A percentile compares a stretch with the other conserved stretches of the same genome.
These are phyloP conservation scores for Oehlia diaphana DNA, from an alignment of 192 early-diverging fungal genomes.

Conservation along the genomic window DNA sequence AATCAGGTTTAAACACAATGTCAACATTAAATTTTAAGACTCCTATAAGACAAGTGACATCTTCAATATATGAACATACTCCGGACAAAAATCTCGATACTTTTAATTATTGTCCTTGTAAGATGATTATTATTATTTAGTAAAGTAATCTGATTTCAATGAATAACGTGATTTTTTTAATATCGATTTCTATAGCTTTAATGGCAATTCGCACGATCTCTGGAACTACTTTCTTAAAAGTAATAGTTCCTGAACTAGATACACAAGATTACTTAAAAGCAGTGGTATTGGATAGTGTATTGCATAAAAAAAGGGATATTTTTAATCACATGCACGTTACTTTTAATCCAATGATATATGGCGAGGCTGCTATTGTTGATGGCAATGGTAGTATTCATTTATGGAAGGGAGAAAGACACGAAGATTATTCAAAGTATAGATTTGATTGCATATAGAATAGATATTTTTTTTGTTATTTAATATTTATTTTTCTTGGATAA, in stretches of 20 bases:
- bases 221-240: constrained; percentile 23
- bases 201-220: constrained; percentile 16
- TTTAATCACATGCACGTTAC: constrained; percentile 21
- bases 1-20: neutral
- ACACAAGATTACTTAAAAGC: neutral
- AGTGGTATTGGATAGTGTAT: neutral
- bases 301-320: neutral
- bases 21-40: constrained; percentile 24
- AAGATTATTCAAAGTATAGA: neutral
- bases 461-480: too few relatives aligned
- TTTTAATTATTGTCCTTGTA: neutral
- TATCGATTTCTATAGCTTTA: constrained; percentile 5
- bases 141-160: neutral
- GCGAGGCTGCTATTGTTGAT: constrained; percentile 28
- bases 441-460: neutral
- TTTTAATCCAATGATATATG: constrained; percentile 27
- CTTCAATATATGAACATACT: constrained; percentile 5
- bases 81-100: neutral
- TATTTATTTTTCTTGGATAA: neutral
- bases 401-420: constrained; percentile 18
- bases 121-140: neutral
- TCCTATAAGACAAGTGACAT: constrained; percentile 20
- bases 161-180: neutral
- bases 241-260: neutral
- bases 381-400: constrained; percentile 17